Evolutionary conservation across 1,284 basidiomycete genomes (phyloP).

Genomic region (Anthracocystis setariae): DNA sequence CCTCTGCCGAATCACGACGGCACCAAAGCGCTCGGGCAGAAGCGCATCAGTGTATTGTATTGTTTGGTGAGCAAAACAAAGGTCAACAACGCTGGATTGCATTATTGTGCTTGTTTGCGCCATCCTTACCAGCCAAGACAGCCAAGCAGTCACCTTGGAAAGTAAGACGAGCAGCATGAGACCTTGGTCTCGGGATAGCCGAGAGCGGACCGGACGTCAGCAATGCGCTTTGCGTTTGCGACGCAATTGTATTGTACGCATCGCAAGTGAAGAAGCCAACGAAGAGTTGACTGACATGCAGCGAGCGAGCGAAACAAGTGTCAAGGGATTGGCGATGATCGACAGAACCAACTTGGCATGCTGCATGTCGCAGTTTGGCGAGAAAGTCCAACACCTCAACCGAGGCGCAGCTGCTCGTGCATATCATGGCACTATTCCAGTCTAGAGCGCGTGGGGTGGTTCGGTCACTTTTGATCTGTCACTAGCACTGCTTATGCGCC

Average conservation of each 20-base stretch:
- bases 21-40: constrained; percentile 11
- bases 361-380: constrained; percentile 7
- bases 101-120: too few species aligned
- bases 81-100: neutral
- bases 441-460: neutral
- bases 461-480: neutral
- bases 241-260: too few species aligned
- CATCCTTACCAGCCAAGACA: too few species aligned
- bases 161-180: neutral
- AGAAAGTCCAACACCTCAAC: constrained; percentile 10
- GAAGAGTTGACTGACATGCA: neutral
- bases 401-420: constrained; percentile 26
- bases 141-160: neutral
- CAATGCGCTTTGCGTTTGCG: too few species aligned
- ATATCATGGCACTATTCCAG: constrained; percentile 20
- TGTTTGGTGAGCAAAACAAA: constrained; percentile 7
- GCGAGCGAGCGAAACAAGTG: too few species aligned
- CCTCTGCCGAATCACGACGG: too few species aligned
- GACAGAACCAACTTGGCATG: constrained; percentile 47
- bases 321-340: constrained; percentile 25
- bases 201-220: constrained; percentile 2
- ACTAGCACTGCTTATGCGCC: neutral
- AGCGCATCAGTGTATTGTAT: constrained; percentile 1
- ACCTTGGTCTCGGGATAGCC: neutral
- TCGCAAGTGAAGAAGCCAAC: too few species aligned